Evolutionary conservation across 805 yeast species (phyloP), one percentile per base, ranked within the genome.

Genomic region (Grigorovia transvaalensis): DNA sequence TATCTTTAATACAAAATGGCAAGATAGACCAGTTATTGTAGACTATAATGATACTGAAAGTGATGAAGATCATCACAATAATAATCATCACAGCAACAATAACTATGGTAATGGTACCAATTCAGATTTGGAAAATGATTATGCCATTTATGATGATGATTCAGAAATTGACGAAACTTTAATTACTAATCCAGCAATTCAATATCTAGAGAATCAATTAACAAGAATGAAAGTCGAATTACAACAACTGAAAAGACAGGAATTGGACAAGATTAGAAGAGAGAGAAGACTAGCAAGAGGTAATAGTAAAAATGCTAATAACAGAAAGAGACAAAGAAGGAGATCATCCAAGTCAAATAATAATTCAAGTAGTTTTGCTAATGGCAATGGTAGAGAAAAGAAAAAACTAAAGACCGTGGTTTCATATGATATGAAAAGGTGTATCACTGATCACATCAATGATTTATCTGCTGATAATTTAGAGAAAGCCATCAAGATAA

Each of bases 341-440:
- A 46, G 48, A 45, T 23, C 44, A 6, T 52, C 54, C 30, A 50
- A 77, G 74, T 61, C 77, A 71, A 64, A 18, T 19, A 46, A 12
- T 9, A 72, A 71, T 56, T 75, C 70, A 63, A 73, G 71, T 56
- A 52, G 59, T 4, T 51, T 55, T 19, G 47, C 49, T 9, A 49
- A 51, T 9, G 50, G 46, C 18, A 51, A 50, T 19, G 56, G 57
- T 17, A 53, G 59, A 18, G 51, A 52, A 56, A 60, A 62, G 59
- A 63, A 65, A 57, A 52, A 70, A 54, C 58, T 60, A 53, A 66
- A 57, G 51, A 61, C 63, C n/a, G 68, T 67, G 13, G 88, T 91
- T 50, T 87, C 96, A 0, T 93, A 88, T 65, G 98, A 90, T 63
- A 91, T 91, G 98, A 93, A 93, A 77, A 87, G 88, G 65, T 93